These are phyloP conservation scores for Pneumocystis murina DNA, from an alignment of 1,139 yeast species.

Conservation along the genomic window DNA sequence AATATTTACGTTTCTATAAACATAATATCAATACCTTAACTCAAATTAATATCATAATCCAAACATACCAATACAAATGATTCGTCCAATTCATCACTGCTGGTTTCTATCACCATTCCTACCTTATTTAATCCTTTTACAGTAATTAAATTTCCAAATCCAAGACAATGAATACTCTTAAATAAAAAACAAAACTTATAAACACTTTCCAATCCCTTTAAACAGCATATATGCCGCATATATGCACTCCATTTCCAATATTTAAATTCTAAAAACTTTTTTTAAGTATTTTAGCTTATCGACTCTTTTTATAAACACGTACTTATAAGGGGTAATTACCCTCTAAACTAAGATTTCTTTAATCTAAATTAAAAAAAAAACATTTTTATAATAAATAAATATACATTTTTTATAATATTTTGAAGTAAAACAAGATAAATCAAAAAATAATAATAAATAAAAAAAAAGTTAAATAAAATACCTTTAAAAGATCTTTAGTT, in stretches of 20 bases:
- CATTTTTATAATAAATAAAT: no score
- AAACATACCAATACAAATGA: background rate
- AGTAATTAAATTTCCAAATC: background rate
- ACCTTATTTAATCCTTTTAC: background rate
- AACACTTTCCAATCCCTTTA: background rate
- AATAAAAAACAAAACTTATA: background rate
- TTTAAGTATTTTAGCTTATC: background rate
- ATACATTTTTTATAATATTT: no score
- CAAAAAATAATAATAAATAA: no score
- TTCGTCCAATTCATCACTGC: background rate
- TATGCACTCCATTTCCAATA: background rate
- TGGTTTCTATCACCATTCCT: background rate
- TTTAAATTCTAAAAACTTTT: background rate
- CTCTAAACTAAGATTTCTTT: background rate
- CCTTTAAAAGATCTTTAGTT: no score
- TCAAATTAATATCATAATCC: background rate
- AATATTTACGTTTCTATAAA: background rate
- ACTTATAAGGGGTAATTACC: background rate
- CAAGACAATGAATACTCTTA: background rate
- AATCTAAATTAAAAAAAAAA: background rate
- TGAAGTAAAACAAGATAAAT: no score
- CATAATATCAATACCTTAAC: background rate
- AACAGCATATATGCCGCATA: background rate
- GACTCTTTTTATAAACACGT: background rate
- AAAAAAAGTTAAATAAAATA: no score